phyloP scores from a whole-genome alignment of 306 rosid species.

The Casuarina glauca region DNA sequence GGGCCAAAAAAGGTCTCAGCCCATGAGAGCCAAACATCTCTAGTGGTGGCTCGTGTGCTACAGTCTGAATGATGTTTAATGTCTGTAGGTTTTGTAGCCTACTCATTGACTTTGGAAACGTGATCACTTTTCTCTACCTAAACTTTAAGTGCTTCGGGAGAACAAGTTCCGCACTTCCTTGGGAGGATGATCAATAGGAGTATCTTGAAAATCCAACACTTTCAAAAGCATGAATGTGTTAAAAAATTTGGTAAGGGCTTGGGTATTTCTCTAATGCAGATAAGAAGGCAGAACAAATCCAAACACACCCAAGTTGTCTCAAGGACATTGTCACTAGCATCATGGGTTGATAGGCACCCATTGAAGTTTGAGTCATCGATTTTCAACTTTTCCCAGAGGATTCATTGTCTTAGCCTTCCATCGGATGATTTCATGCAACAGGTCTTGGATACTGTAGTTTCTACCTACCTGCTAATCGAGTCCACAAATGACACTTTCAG shows the following conservation, averaged over 20 bases:
- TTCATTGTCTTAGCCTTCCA: neutral
- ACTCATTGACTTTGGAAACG: neutral
- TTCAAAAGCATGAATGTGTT: neutral
- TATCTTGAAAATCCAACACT: neutral
- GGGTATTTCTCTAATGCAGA: neutral
- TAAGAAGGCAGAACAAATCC: neutral
- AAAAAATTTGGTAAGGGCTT: neutral
- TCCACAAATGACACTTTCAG: neutral
- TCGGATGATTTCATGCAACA: constrained; percentile 1
- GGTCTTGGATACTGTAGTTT: neutral
- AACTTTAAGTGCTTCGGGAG: neutral
- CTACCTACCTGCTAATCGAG: neutral
- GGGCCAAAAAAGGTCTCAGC: constrained; percentile 9
- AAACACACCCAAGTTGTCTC: neutral
- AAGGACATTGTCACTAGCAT: neutral
- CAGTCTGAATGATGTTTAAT: neutral
- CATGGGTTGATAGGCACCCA: constrained; percentile 4
- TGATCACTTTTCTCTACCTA: neutral
- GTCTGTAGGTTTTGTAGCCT: constrained; percentile 12
- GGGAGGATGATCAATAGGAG: neutral
- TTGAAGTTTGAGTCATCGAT: neutral
- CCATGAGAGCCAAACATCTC: neutral
- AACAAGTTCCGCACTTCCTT: neutral
- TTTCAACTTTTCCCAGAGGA: neutral
- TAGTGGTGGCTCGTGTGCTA: neutral